phyloP scores from a whole-genome alignment of 2,329 filamentous ascomycete species.

The Metarhizium sp. region DNA sequence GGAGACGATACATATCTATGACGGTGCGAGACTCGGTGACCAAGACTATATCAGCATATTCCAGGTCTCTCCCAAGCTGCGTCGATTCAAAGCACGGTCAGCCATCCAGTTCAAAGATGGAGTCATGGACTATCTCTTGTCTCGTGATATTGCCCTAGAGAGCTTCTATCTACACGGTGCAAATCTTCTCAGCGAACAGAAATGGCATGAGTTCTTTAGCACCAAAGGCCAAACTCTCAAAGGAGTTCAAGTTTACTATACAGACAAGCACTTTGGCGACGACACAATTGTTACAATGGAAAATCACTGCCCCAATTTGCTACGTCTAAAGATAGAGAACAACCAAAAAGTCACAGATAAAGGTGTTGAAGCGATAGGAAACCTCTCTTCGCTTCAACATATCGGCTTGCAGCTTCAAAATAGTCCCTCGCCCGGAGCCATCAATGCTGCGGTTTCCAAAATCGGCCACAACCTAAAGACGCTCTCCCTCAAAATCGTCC shows the following conservation, averaged over 20 bases:
- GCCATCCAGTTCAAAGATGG: slow-evolving; percentile 87
- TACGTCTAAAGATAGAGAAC: slow-evolving; percentile 69
- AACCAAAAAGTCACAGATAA: slow-evolving; percentile 64
- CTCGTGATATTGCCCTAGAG: slow-evolving; percentile 59
- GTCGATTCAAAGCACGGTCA: slow-evolving; percentile 66
- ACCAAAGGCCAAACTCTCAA: slow-evolving; percentile 56
- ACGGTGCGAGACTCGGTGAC: slow-evolving; percentile 54
- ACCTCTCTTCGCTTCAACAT: slow-evolving; percentile 57
- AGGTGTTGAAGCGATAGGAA: slow-evolving; percentile 56
- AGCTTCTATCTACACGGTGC: slow-evolving; percentile 72
- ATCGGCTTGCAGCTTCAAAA: slow-evolving; percentile 62
- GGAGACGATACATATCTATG: slow-evolving; percentile 46
- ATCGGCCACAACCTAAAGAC: slow-evolving; percentile 63
- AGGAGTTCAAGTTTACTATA: slow-evolving; percentile 69
- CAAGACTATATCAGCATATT: slow-evolving; percentile 78
- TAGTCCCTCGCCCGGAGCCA: slow-evolving; percentile 43
- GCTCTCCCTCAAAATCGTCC: slow-evolving; percentile 64
- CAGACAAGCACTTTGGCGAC: slow-evolving; percentile 74
- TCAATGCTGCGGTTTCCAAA: slow-evolving; percentile 50
- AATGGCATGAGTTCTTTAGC: slow-evolving; percentile 63
- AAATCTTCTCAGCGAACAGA: slow-evolving; percentile 69
- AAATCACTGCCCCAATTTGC: slow-evolving; percentile 56
- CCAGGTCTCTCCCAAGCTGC: slow-evolving; percentile 59
- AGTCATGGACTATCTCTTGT: slow-evolving; percentile 71
- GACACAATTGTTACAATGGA: slow-evolving; percentile 54